phyloP scores from a whole-genome alignment of 306 rosid genomes.

The Heteromeles arbutifolia region DNA sequence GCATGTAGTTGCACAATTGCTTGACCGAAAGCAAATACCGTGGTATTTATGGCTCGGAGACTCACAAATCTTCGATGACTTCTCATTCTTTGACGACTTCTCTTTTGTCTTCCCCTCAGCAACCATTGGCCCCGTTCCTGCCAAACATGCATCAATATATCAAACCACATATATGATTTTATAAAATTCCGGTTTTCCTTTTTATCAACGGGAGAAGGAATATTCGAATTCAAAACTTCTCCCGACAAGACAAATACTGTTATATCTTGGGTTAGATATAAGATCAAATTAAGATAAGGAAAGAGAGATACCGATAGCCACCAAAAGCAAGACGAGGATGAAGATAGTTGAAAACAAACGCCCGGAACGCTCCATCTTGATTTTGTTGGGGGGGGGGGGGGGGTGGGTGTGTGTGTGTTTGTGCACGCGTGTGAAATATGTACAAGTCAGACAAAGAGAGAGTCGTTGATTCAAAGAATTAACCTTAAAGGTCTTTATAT shows the following conservation, averaged over 20 bases:
- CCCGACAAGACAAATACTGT: no score
- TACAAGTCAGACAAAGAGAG: neutral
- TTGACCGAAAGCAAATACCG: neutral
- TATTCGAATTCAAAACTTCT: neutral
- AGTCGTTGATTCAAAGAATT: neutral
- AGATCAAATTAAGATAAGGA: neutral
- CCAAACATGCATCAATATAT: neutral
- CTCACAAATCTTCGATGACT: neutral
- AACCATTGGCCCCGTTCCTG: neutral
- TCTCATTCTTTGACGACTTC: neutral
- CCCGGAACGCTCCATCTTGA: neutral
- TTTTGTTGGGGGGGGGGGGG: neutral
- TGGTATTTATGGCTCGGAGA: neutral
- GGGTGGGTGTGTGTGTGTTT: neutral
- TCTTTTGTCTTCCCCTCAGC: neutral
- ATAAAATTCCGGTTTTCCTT: neutral
- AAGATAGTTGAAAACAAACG: neutral
- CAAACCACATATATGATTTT: neutral
- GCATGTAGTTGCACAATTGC: neutral
- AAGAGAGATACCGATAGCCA: constrained; percentile 1
- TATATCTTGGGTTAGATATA: neutral
- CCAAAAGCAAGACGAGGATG: neutral
- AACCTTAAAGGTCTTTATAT: neutral
- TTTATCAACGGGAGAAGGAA: neutral
- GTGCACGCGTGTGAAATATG: neutral